Base-by-base conservation (phyloP, 768 basidiomycete genomes). In the Xanthoconium purpureum region DNA sequence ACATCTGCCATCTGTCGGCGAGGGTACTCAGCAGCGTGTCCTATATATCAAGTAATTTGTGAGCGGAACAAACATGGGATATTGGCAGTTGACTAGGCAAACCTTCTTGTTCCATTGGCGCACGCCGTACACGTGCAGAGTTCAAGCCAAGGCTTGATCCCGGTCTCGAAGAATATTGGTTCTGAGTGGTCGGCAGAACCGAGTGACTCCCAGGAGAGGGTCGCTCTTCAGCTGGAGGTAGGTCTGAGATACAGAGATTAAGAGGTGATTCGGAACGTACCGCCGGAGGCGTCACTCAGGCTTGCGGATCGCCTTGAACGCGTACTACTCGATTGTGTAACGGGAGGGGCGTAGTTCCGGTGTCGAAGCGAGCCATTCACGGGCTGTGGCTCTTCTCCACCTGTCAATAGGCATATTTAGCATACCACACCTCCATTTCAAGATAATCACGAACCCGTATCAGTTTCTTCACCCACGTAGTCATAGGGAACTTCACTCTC, bases 281-380 rank as follows among this genome's bases (percentile, higher is more conserved):
- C 62, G 32, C 58, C 59, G 54, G 65, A 65, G 30, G 84, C 82
- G 66, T 90, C 87, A 63, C 87, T 90, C 48, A 91, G 73, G 68
- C 88, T 89, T 15, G 87, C 86, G n/a, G 88, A 90, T 53, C 89
- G 79, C 54, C 89, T 77, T 47, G 86, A 82, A 37, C 88, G 81
- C n/a, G 77, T 76, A 55, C 63, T 74, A 12, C 75, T 74, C 32
- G 81, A 80, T 54, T 75, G 73, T 40, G 66, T 46, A 46, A 59
- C 56, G 49, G 71, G 52, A 28, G 65, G 59, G 29, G 36, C 67
- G 33, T 72, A 63, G 47, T 40, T 69, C 28, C 71, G 65, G 35
- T 66, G 71, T 55, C 69, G 72, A 50, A 57, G 47, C 12, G 52
- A 32, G 18, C 63, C 67, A 52, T 70, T 71, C 20, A 35, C 50